Evolutionary conservation across 805 yeast species (phyloP).

Genomic region (Candida succiphila): DNA sequence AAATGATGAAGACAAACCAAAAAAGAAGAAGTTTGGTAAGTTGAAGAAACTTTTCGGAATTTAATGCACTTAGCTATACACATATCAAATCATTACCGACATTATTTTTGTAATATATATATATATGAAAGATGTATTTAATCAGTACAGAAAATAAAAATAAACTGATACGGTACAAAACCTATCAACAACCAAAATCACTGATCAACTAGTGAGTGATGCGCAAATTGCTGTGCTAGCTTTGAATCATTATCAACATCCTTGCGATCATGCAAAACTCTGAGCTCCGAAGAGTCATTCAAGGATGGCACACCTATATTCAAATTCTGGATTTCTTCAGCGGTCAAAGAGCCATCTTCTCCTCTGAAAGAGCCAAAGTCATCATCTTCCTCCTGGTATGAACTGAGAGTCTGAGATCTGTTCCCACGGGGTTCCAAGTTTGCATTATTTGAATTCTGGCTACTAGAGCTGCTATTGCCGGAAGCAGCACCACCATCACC

Average conservation of each 20-base stretch:
- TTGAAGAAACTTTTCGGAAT: constrained; percentile 25
- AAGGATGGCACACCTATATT: constrained; percentile 5
- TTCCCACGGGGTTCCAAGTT: constrained; percentile 4
- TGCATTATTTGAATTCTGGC: neutral
- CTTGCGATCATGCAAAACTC: constrained; percentile 11
- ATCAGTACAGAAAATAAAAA: too few relatives aligned
- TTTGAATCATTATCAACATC: constrained; percentile 8
- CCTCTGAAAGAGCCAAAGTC: too few relatives aligned
- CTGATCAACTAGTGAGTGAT: too few relatives aligned
- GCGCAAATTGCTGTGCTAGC: too few relatives aligned
- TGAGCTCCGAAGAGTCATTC: constrained; percentile 10
- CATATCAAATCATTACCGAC: too few relatives aligned
- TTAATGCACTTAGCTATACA: too few relatives aligned
- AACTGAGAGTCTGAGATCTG: constrained; percentile 12
- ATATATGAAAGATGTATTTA: too few relatives aligned
- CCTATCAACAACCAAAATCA: too few relatives aligned
- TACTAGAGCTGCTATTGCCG: neutral
- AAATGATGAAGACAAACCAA: constrained; percentile 15
- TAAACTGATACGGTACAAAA: too few relatives aligned
- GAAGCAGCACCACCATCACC: neutral
- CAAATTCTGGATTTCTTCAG: too few relatives aligned
- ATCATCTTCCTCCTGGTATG: constrained; percentile 21
- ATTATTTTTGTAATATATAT: too few relatives aligned
- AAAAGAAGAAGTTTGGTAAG: constrained; percentile 20
- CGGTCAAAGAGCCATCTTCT: too few relatives aligned